These are phyloP conservation scores for Daldinia loculata DNA, from an alignment of 495 filamentous ascomycete species.

Conservation along the genomic window DNA sequence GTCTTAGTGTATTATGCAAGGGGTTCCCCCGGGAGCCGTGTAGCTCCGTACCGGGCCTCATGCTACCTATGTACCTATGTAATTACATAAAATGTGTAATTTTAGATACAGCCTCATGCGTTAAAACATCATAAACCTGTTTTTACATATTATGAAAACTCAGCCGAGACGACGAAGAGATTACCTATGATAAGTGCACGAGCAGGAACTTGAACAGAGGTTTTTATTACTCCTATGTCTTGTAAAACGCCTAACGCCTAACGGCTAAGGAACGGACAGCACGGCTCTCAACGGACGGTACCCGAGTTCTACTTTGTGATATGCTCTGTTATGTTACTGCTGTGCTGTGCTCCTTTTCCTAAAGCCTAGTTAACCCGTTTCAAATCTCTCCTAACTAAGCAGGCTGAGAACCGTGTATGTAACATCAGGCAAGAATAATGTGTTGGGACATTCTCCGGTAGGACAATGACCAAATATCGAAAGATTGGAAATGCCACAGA, in stretches of 20 bases:
- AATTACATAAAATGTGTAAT: conserved; percentile 29
- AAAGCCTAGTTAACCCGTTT: conserved; percentile 22
- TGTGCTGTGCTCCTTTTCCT: conserved; percentile 1
- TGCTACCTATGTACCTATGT: not conserved
- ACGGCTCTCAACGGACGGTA: conserved; percentile 12
- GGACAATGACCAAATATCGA: conserved; percentile 38
- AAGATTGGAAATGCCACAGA: conserved; percentile 40
- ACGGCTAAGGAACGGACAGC: conserved; percentile 1
- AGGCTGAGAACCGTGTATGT: conserved; percentile 19
- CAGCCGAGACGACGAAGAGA: conserved; percentile 33
- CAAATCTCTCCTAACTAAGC: conserved; percentile 20
- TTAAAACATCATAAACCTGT: conserved; percentile 31
- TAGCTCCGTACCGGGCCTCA: conserved; percentile 8
- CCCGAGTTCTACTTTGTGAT: conserved; percentile 7
- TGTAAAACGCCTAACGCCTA: conserved; percentile 22
- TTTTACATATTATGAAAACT: conserved; percentile 27
- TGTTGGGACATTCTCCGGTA: conserved; percentile 33
- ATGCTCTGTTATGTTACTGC: conserved; percentile 14
- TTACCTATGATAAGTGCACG: conserved; percentile 9
- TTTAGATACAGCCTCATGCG: conserved; percentile 36
- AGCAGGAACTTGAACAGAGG: conserved; percentile 4
- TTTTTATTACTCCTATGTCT: conserved; percentile 11
- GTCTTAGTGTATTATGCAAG: conserved; percentile 34
- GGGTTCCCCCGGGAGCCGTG: conserved; percentile 12
- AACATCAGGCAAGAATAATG: conserved; percentile 6